These are phyloP conservation scores for Fomitopsis pulvina DNA, from an alignment of 768 basidiomycete genomes.

Conservation along the genomic window DNA sequence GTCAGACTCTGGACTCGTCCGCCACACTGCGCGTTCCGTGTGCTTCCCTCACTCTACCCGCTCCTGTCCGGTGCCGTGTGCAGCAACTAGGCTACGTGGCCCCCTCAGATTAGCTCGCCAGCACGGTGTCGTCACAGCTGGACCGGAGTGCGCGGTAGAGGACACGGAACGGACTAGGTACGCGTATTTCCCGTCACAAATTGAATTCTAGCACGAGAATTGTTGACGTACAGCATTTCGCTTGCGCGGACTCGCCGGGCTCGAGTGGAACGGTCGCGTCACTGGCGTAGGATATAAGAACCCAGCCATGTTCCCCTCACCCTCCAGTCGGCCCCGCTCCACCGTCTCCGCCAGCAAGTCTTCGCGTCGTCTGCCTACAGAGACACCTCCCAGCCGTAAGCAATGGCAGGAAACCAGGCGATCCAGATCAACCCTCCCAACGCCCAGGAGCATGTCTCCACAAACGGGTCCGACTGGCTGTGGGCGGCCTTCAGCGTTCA, in stretches of 20 bases:
- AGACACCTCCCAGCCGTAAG: background rate
- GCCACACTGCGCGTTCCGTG: background rate
- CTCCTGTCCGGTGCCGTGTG: background rate
- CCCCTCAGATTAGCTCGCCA: background rate
- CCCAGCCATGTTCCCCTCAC: background rate
- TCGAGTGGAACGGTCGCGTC: background rate
- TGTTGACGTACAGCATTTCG: background rate
- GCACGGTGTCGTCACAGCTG: background rate
- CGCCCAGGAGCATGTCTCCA: conserved; percentile 31
- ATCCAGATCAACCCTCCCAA: conserved; percentile 24
- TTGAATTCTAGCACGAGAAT: background rate
- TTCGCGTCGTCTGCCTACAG: background rate
- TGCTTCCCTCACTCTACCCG: background rate
- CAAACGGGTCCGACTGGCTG: conserved; percentile 39
- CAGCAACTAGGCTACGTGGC: background rate
- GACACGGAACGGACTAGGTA: background rate
- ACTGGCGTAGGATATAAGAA: background rate
- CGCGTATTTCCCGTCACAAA: background rate
- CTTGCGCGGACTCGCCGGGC: background rate
- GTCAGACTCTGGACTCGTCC: background rate
- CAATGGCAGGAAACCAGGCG: conserved; percentile 20
- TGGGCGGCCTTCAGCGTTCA: conserved; percentile 48
- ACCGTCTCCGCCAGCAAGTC: background rate
- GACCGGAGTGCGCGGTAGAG: background rate
- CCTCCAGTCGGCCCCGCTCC: background rate